phyloP scores from a whole-genome alignment of 2,329 filamentous ascomycete genomes.

The Lachnellula arida region DNA sequence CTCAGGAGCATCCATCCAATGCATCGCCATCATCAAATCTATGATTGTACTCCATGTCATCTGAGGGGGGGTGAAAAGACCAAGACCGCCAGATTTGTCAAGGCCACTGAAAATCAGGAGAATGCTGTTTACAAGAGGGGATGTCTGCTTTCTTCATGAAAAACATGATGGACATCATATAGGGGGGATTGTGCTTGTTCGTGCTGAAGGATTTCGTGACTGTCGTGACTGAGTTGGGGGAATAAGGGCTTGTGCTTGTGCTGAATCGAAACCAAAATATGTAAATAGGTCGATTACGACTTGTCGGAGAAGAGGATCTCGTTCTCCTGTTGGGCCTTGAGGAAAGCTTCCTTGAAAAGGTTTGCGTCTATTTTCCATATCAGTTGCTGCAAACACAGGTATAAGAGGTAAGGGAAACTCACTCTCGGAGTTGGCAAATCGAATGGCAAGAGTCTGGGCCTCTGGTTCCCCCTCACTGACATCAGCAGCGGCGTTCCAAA shows the following conservation, averaged over 20 bases:
- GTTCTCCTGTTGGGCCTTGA: conserved; percentile 96
- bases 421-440: conserved; percentile 98
- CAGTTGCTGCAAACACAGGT: conserved; percentile 7
- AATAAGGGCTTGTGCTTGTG: conserved; percentile 15
- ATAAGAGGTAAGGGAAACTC: conserved; percentile 38
- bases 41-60: conserved; percentile 19
- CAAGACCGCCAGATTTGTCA: conserved; percentile 19
- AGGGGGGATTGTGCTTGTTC: conserved; percentile 11
- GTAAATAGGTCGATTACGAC: conserved; percentile 28
- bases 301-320: conserved; percentile 69
- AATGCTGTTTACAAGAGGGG: conserved; percentile 16
- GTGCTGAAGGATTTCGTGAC: conserved; percentile 23
- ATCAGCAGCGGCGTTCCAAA: conserved; percentile 97
- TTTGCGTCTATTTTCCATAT: conserved; percentile 69
- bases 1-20: conserved; percentile 19
- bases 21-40: conserved; percentile 26
- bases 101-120: conserved; percentile 11
- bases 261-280: conserved; percentile 17
- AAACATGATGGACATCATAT: conserved; percentile 18
- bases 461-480: conserved; percentile 98
- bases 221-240: conserved; percentile 20
- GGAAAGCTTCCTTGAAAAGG: conserved; percentile 93
- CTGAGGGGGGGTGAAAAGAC: conserved; percentile 4
- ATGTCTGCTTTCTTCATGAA: conserved; percentile 12
- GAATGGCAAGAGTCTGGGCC: conserved; percentile 91